phyloP scores from a whole-genome alignment of 2,329 filamentous ascomycete genomes.

The Ascochyta lentis region DNA sequence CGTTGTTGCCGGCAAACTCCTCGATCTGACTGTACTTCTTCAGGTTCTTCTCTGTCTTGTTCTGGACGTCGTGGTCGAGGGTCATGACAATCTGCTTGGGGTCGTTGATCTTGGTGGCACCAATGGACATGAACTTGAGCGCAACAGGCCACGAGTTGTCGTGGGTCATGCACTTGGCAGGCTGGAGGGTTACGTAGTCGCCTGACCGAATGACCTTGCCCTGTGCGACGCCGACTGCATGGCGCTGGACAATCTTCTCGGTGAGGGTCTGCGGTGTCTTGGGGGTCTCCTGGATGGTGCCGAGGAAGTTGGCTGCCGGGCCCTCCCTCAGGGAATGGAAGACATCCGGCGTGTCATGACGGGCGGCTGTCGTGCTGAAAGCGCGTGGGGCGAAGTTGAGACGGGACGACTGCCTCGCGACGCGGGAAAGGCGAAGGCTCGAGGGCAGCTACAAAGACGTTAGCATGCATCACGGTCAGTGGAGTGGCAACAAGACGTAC shows the following conservation, averaged over 20 bases:
- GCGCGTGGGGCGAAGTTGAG: slow-evolving; percentile 31
- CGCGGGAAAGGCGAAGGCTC: slow-evolving; percentile 35
- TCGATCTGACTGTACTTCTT: slow-evolving; percentile 85
- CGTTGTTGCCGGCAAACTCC: slow-evolving; percentile 79
- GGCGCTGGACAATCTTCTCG: slow-evolving; percentile 88
- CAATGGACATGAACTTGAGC: slow-evolving; percentile 82
- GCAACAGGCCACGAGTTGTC: slow-evolving; percentile 82
- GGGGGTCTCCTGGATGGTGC: slow-evolving; percentile 65
- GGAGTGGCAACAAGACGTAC: slow-evolving; percentile 26
- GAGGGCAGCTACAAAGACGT: slow-evolving; percentile 31
- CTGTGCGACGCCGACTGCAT: slow-evolving; percentile 75
- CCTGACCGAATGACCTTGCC: slow-evolving; percentile 79
- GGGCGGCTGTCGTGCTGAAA: slow-evolving; percentile 33
- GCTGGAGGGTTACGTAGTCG: slow-evolving; percentile 81
- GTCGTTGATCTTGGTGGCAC: slow-evolving; percentile 75
- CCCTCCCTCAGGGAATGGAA: slow-evolving; percentile 71
- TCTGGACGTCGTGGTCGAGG: slow-evolving; percentile 88
- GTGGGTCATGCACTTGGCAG: slow-evolving; percentile 82
- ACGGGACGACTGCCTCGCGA: slow-evolving; percentile 33
- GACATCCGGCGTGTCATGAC: slow-evolving; percentile 40
- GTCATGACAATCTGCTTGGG: slow-evolving; percentile 80
- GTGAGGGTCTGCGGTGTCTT: slow-evolving; percentile 77
- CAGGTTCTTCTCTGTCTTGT: slow-evolving; percentile 77
- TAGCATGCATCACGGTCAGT: slow-evolving; percentile 16
- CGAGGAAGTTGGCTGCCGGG: slow-evolving; percentile 70